Percentiles rank a stretch among this genome's conserved stretches.
Evolutionary conservation across 2,329 filamentous ascomycete species (phyloP).

Genomic region (Balansia obtecta): DNA sequence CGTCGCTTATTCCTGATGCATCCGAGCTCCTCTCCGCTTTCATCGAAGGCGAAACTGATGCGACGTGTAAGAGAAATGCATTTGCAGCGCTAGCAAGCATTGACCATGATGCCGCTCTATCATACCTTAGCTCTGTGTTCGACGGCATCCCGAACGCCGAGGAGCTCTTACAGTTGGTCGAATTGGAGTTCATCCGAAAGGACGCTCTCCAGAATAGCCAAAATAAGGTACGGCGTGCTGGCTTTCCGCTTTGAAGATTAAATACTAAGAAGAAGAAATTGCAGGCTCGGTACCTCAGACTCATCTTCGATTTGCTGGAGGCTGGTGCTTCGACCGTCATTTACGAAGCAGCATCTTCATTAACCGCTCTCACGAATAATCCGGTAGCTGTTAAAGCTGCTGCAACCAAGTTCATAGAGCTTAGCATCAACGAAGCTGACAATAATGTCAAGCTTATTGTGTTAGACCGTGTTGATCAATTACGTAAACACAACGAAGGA

Average conservation of each 20-base stretch:
- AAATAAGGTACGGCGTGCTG: slow-evolving; percentile 58
- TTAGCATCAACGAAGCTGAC: slow-evolving; percentile 94
- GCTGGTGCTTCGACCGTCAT: slow-evolving; percentile 88
- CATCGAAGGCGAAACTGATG: slow-evolving; percentile 80
- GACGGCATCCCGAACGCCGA: slow-evolving; percentile 91
- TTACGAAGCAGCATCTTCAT: slow-evolving; percentile 90
- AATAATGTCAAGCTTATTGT: slow-evolving; percentile 99
- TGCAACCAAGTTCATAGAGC: slow-evolving; percentile 88
- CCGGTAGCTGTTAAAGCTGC: slow-evolving; percentile 96
- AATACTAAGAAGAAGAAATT: slow-evolving; percentile 3
- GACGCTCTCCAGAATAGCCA: slow-evolving; percentile 90
- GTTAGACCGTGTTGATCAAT: slow-evolving; percentile 79
- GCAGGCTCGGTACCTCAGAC: slow-evolving; percentile 74
- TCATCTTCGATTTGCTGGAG: slow-evolving; percentile 95
- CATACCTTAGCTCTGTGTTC: slow-evolving; percentile 80
- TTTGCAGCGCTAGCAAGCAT: slow-evolving; percentile 86
- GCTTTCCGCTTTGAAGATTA: slow-evolving; percentile 14
- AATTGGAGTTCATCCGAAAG: slow-evolving; percentile 95
- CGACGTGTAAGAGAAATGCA: slow-evolving; percentile 95
- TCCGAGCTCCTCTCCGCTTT: slow-evolving; percentile 85
- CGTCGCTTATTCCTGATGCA: slow-evolving; percentile 86
- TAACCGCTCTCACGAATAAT: slow-evolving; percentile 89
- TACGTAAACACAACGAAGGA: slow-evolving; percentile 79
- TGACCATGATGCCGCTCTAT: slow-evolving; percentile 82
- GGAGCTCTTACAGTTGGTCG: slow-evolving; percentile 82